Evolutionary conservation across 805 yeast species (phyloP), one percentile per base, ranked within the genome.

Genomic region (Yueomyces sinensis): DNA sequence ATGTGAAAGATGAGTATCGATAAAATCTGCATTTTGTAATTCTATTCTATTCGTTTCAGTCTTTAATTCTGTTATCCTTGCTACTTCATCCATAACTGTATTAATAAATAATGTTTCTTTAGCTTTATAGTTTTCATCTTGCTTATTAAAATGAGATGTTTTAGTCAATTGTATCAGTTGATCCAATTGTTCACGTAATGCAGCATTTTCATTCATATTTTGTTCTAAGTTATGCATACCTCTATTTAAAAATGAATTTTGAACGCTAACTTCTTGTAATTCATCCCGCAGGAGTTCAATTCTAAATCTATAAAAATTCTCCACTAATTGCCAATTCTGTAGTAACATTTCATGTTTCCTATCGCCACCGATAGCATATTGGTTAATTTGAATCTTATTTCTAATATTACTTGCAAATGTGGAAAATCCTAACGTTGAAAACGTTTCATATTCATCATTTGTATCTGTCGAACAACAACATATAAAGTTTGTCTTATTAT

Each of bases 401-500:
- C 15, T 5, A 5, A 25, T 25, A n/a, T n/a, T 25, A 11, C 28
- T n/a, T 11, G 28, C 28, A 25, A 13, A 25, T n/a, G 28, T 13
- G 13, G 28, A 25, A n/a, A 25, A 25, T n/a, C 28, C 28, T 13
- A 84, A 56, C 0, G 87, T 75, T 4, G 84, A 74, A 5, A 81
- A 39, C 0, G 93, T 80, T 46, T 82, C 91, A 14, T 58, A 52
- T 34, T 66, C 74, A 44, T 82, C 72, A 23, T 56, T 49, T 3
- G 60, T 48, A 0, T 78, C 63, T 0, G 83, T 79, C 0, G 91
- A 80, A 41, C 91, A 80, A 43, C 77, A 78, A 28, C 82, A 66
- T 14, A 84, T 71, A 32, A 83, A 59, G 2, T 81, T 70, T 0
- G 93, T 84, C 34, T 84, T 63, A 3, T 87, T 74, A 52, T 83